Evolutionary conservation across 352 stramenopile genomes (phyloP), one percentile per base, ranked within the genome.

Genomic region (Phytophthora tubulina): DNA sequence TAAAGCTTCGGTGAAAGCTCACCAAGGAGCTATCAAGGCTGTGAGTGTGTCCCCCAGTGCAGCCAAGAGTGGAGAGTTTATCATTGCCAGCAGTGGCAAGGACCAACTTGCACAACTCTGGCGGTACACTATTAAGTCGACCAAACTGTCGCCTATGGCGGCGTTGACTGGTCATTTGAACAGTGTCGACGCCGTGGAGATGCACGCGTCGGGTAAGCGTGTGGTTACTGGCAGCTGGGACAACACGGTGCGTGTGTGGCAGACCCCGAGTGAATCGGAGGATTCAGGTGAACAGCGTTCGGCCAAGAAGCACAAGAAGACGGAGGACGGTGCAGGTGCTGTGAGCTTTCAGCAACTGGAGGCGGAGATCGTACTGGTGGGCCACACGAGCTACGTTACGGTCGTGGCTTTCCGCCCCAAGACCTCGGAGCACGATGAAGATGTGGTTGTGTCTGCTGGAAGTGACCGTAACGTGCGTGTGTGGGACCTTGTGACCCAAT

Each of bases 241-340:
- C 71, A 94, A 95, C 72, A 95, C 87, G 8, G 88, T 96, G 58
- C 86, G 89, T 7, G 77, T 96, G 63, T 96, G 89, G 89, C 63
- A 74, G 63, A 73, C 51, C 11, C 69, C 59, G 11, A 52, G 33
- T 14, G 60, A 49, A 8, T 70, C 53, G 58, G 75, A 62, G 33
- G 56, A 65, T 15, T 61, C 56, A 38, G 39, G 58, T 46, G 72
- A 82, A 42, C 66, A 78, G 36, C 73, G 80, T 36, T 82, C 81
- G 17, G 74, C 77, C n/a, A 92, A 91, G 73, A 96, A 90, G 70
- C 84, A 92, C 70, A 83, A 93, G 65, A 93, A 82, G 74, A 79
- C 62, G 38, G 77, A 76, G 42, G 63, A 65, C 38, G 66, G 63
- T 46, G 57, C 68, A 13, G 72, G 74, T 39, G 61, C 73, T 0